Evolutionary conservation across 2,329 filamentous ascomycete genomes (phyloP).

Genomic region (Tolypocladium album): DNA sequence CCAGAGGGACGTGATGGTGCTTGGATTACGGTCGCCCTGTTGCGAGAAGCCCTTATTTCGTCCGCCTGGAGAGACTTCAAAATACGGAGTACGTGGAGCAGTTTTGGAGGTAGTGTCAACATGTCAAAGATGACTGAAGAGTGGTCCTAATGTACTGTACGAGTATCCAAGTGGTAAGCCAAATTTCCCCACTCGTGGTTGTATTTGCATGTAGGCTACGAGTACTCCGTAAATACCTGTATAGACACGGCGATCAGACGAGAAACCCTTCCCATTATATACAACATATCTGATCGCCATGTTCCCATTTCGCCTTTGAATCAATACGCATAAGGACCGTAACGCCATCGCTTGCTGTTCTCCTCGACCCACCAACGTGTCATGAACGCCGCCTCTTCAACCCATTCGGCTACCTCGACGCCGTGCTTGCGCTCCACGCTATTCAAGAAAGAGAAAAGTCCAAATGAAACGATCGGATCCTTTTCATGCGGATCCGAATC

Average conservation of each 20-base stretch:
- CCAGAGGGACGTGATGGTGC: conserved; percentile 13
- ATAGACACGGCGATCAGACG: too few species aligned
- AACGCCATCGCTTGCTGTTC: conserved; percentile 22
- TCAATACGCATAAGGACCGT: conserved; percentile 2
- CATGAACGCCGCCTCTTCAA: conserved; percentile 18
- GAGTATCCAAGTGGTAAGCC: neutral
- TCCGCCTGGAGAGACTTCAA: too few species aligned
- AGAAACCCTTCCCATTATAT: too few species aligned
- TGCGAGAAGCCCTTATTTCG: neutral
- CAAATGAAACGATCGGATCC: conserved; percentile 13
- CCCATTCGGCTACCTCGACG: conserved; percentile 15
- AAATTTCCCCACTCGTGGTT: neutral
- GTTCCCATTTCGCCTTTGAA: too few species aligned
- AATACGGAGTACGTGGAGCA: neutral
- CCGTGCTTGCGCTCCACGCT: conserved; percentile 11
- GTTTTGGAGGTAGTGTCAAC: neutral
- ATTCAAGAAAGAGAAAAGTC: conserved; percentile 7
- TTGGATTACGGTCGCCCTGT: conserved; percentile 10
- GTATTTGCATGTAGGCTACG: too few species aligned
- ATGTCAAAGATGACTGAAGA: neutral
- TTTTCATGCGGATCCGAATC: conserved; percentile 15
- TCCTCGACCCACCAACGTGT: conserved; percentile 22
- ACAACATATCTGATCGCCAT: too few species aligned
- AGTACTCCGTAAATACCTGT: too few species aligned
- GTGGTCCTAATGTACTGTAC: neutral